These are phyloP conservation scores for Penicillium palitans DNA, from an alignment of 2,329 filamentous ascomycete genomes.

Conservation along the genomic window DNA sequence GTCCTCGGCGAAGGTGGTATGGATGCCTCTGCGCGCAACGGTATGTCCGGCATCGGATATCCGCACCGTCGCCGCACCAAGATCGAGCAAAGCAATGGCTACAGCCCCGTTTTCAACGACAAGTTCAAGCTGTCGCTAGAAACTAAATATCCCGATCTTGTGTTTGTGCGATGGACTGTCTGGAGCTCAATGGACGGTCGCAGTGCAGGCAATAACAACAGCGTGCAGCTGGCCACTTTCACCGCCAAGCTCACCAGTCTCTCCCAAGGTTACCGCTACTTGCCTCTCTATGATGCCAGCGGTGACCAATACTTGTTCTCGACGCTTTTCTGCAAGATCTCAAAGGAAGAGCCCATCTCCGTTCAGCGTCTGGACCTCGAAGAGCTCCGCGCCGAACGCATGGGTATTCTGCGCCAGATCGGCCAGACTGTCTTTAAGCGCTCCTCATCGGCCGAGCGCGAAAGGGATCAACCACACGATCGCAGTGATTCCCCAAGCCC, in stretches of 20 bases:
- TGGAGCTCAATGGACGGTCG: conserved; percentile 80
- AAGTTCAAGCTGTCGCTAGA: conserved; percentile 77
- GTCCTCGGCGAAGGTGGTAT: conserved; percentile 66
- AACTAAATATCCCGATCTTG: conserved; percentile 90
- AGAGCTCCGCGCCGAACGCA: conserved; percentile 42
- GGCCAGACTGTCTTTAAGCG: conserved; percentile 49
- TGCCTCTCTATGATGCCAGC: conserved; percentile 83
- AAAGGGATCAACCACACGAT: conserved; percentile 32
- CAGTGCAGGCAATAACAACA: conserved; percentile 64
- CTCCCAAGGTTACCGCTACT: conserved; percentile 87
- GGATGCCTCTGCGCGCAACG: conserved; percentile 64
- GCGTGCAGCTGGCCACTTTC: conserved; percentile 74
- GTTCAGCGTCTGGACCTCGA: conserved; percentile 42
- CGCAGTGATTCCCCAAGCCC: conserved; percentile 31
- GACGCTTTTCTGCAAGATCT: conserved; percentile 87
- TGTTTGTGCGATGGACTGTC: conserved; percentile 91
- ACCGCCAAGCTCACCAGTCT: conserved; percentile 89
- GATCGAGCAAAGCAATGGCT: conserved; percentile 83
- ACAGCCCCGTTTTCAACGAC: conserved; percentile 85
- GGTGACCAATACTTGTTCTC: conserved; percentile 95
- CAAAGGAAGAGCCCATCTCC: conserved; percentile 57
- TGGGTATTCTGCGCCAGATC: conserved; percentile 45
- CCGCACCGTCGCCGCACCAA: conserved; percentile 77
- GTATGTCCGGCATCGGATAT: conserved; percentile 66
- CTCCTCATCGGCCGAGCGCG: conserved; percentile 42